Evolutionary conservation across 2,329 filamentous ascomycete genomes (phyloP).

Genomic region (Nothomitra cinnamomea): DNA sequence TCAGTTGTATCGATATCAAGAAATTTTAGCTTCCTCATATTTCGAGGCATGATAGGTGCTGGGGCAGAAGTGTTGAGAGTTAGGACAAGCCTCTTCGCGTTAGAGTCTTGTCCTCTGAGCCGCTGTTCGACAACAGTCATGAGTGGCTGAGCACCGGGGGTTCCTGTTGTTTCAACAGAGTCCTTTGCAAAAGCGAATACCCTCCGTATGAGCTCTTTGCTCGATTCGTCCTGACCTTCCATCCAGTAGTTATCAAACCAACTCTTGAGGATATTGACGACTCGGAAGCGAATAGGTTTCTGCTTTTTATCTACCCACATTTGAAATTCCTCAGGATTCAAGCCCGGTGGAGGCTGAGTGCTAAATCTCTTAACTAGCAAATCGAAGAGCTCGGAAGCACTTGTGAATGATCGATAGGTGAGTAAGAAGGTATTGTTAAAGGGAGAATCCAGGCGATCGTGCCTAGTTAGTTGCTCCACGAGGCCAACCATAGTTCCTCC

Average conservation of each 20-base stretch:
- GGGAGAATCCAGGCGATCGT: conserved; percentile 84
- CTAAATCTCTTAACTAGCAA: conserved; percentile 81
- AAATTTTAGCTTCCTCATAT: conserved; percentile 99
- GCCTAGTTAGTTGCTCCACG: conserved; percentile 86
- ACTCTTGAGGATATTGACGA: conserved; percentile 93
- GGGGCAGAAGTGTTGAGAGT: conserved; percentile 72
- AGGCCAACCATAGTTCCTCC: conserved; percentile 78
- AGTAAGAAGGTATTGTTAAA: conserved; percentile 98
- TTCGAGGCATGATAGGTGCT: conserved; percentile 84
- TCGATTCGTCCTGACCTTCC: conserved; percentile 77
- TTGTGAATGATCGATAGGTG: conserved; percentile 90
- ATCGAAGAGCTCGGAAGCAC: conserved; percentile 79
- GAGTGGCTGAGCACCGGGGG: conserved; percentile 68
- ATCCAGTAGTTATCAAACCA: conserved; percentile 99
- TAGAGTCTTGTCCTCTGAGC: conserved; percentile 71
- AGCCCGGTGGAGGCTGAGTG: conserved; percentile 74
- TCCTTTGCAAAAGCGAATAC: conserved; percentile 86
- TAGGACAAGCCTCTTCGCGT: conserved; percentile 70
- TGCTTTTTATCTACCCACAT: conserved; percentile 88
- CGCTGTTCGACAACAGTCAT: conserved; percentile 81
- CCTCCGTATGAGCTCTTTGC: conserved; percentile 67
- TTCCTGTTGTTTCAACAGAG: conserved; percentile 83
- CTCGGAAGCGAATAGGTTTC: conserved; percentile 84
- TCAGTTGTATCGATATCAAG: conserved; percentile 90
- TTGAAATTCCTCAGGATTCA: conserved; percentile 61